Percentiles rank a stretch among this genome's conserved stretches.
phyloP scores from a whole-genome alignment of 2,329 filamentous ascomycete species.

The Neodidymelliopsis sp. region DNA sequence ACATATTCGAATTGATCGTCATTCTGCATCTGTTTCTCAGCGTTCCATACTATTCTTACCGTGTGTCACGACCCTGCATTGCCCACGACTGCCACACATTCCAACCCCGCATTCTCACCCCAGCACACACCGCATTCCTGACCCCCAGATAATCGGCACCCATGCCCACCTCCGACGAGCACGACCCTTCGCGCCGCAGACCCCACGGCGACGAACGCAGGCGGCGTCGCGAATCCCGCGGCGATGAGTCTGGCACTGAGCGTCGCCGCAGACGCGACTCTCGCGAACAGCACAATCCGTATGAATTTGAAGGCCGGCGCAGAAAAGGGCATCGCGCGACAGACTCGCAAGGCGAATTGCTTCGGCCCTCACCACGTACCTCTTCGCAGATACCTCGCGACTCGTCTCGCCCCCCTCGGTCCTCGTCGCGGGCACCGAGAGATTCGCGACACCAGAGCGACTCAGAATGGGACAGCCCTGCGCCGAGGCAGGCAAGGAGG shows the following conservation, averaged over 20 bases:
- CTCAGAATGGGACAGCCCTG: conserved; percentile 39
- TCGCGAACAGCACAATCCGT: conserved; percentile 25
- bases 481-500: conserved; percentile 30
- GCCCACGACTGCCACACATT: conserved; percentile 12
- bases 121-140: conserved; percentile 15
- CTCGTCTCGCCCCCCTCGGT: conserved; percentile 16
- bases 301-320: conserved; percentile 39
- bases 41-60: conserved; percentile 4
- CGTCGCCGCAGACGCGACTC: conserved; percentile 30
- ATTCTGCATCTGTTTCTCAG: conserved; percentile 1
- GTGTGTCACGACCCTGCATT: background rate
- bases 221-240: conserved; percentile 38
- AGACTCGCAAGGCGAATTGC: conserved; percentile 48
- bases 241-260: conserved; percentile 33
- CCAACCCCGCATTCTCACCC: conserved; percentile 24
- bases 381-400: conserved; percentile 24
- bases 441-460: conserved; percentile 34
- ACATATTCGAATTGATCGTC: conserved; percentile 32
- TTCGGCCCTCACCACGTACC: conserved; percentile 20
- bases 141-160: background rate
- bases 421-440: background rate
- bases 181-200: conserved; percentile 29
- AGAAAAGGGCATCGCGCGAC: conserved; percentile 49
- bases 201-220: conserved; percentile 39
- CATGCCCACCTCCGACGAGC: conserved; percentile 22